Base-by-base conservation (phyloP, 805 yeast species). In the Ogataea wickerhamii region DNA sequence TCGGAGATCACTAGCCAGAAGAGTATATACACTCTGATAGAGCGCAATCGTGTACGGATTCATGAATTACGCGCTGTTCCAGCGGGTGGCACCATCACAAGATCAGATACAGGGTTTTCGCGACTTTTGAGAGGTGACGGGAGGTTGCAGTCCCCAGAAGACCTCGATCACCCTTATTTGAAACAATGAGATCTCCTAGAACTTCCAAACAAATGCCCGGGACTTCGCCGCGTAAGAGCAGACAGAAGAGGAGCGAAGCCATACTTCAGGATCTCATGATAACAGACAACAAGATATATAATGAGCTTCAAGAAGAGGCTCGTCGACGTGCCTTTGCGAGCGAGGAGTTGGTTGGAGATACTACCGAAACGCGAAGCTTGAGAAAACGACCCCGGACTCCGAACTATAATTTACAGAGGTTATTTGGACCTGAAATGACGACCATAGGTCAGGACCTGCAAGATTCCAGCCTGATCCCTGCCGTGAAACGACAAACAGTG, bases 271-370 rank as follows among this genome's bases (percentile, higher is more conserved):
- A 49, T 1, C 52, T 67, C 24, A 52, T 54, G 33, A 67, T 67
- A 20, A 64, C 69, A 0, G 70, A 65, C 35, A 67, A 67, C 43
- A 62, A 63, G 38, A 53, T 58, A 13, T 66, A 66, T 42, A 62
- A 61, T 28, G 49, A 55, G 6, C 49, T 67, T 3, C 64, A 61
- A 19, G 58, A 61, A 33, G 58, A 61, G 34, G 62, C 40, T 42
- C 60, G 22, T 26, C 43, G 38, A 7, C 32, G 34, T n/a, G 40
- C 38, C n/a, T 55, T 49, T 14, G 46, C 45, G 6, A 46, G 45
- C 2, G 36, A 18, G 10, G 27, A 16, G 10, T 21, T n/a, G 4
- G 16, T 18, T 2, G 28, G 18, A 6, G 13, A 24, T 4, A 24
- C 27, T 12, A 23, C 20, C 11, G 45, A 30, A 10, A 38, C 37